Evolutionary conservation across 139 green algal species (phyloP), one percentile per base, ranked within the genome.

Genomic region (Asterochloris sp.): DNA sequence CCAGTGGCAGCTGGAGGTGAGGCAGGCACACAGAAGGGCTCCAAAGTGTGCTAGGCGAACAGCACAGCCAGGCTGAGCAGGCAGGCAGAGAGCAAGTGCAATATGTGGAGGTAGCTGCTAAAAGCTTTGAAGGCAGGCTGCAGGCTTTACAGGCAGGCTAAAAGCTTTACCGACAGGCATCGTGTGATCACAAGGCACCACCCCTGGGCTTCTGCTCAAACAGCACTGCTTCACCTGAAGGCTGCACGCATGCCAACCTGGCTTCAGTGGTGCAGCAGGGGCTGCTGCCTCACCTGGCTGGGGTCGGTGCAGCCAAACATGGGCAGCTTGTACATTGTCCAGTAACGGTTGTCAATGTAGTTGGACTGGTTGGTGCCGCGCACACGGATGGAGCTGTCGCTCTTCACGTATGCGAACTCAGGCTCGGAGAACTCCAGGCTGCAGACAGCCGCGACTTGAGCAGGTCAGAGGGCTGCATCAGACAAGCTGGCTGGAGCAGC

Each of bases 321-420:
- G 91, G 97, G 97, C 88, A 99, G 95, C 96, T 99, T 99, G 93
- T 93, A 99, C 96, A 99, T 98, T 23, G 95, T 98, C 97, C 97
- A 99, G 96, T 98, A 99, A 60, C 83, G 74, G 88, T 91, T 91
- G 86, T 96, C 93, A 78, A 94, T 89, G 93, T 97, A 96, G 81
- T 83, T 73, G 47, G 80, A 82, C 69, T 87, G 86, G 28, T 89
- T 85, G 82, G 47, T 69, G 47, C 83, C 76, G 83, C 88, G 83
- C 77, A 98, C 90, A 87, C 94, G 93, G 77, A 92, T 69, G 85
- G 68, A 87, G 88, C 84, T 91, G 23, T 85, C 80, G 85, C 89
- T 88, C 63, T 82, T 78, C 26, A 95, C 88, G 85, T 97, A 97
- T 67, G 94, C 93, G 63, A 86, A n/a, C 63, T 92, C 88, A 19